A percentile compares a stretch with the other conserved stretches of the same genome.
Evolutionary conservation across 768 basidiomycete species (phyloP).

Genomic region (Suillus occidentalis): DNA sequence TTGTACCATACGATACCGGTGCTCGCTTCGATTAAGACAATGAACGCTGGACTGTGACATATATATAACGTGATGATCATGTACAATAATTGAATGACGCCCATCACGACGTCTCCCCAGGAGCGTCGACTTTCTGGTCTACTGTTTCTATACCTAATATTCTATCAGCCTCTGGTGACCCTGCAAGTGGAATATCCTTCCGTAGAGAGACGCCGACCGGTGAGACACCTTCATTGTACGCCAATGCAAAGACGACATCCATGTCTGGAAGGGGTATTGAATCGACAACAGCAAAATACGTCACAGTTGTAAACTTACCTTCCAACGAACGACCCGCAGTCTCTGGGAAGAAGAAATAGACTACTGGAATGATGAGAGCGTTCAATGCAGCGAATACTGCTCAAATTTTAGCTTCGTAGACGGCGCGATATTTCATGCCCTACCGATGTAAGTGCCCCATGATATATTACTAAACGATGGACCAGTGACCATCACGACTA

Average conservation of each 20-base stretch:
- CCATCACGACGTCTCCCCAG: neutral
- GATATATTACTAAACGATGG: constrained; percentile 58
- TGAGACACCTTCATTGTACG: constrained; percentile 45
- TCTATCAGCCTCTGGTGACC: constrained; percentile 42
- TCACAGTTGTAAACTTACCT: constrained; percentile 29
- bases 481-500: constrained; percentile 60
- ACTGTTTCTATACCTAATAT: constrained; percentile 19
- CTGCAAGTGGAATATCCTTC: constrained; percentile 45
- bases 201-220: constrained; percentile 46
- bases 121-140: neutral
- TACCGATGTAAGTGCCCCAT: constrained; percentile 61
- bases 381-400: constrained; percentile 57
- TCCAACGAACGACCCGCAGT: constrained; percentile 60
- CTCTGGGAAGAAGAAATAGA: constrained; percentile 64
- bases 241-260: constrained; percentile 48
- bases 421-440: constrained; percentile 7
- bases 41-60: neutral
- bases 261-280: constrained; percentile 20
- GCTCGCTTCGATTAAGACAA: constrained; percentile 15
- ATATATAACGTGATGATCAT: neutral
- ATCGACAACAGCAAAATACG: neutral
- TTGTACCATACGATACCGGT: constrained; percentile 21
- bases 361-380: constrained; percentile 54
- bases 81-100: neutral
- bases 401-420: neutral